Evolutionary conservation across 345 rosid genomes (phyloP), one percentile per base, ranked within the genome.

Genomic region (Tarenaya hassleriana): DNA sequence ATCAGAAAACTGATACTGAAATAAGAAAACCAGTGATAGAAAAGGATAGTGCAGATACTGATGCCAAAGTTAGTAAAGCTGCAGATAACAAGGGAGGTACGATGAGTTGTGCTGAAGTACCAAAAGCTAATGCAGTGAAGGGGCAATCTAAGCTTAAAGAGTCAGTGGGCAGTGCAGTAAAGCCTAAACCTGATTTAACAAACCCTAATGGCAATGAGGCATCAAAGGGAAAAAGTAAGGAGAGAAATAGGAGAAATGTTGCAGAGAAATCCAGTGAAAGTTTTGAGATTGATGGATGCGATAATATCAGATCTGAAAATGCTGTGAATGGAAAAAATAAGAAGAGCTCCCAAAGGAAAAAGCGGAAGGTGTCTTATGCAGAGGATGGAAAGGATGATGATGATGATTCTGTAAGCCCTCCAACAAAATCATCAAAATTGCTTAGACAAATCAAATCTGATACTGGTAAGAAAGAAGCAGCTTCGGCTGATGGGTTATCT

Each of bases 321-420:
- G 52, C 11, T 50, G 21, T 18, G 16, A 47, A 64, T 41, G 72
- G 67, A 62, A 56, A 66, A 57, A 46, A 45, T 7, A 27, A 54
- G 42, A 70, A 86, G 67, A 76, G 67, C 66, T 77, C 90, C 49
- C 51, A 69, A 37, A 76, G 87, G 74, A 68, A 50, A 38, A 76
- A 64, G 62, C 82, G 70, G 52, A 57, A 56, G 9, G 58, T 66
- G 41, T 69, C 70, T 47, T 65, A 57, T 44, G 37, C 56, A 34
- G 78, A 74, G 56, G 64, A 71, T 9, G 45, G 55, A 38, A 42
- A 45, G 17, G 62, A 43, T 44, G 73, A 63, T 56, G 76, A 75
- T 58, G n/a, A n/a, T n/a, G n/a, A n/a, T n/a, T n/a, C n/a, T n/a
- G n/a, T 41, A 27, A 65, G 39, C 48, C 52, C 69, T 56, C 52